Base-by-base conservation (phyloP, 306 rosid species). In the Vigna trinervia region DNA sequence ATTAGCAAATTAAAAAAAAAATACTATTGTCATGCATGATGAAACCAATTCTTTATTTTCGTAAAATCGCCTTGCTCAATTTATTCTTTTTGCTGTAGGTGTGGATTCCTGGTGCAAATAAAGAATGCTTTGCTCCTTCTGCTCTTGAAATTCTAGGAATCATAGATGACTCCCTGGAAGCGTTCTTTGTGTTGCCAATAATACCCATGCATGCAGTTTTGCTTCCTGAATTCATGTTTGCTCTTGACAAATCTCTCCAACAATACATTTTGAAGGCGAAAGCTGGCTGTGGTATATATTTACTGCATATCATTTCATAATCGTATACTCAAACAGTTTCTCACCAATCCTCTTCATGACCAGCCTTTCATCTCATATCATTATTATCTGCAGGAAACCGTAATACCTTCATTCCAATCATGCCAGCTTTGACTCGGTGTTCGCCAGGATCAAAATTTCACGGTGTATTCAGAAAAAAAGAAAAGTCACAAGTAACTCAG, bases 341-440 rank as follows among this genome's bases (percentile, higher is more conserved):
- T 48, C 28, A 64, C 17, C 30, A 12, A 28, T 39, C 74, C 39
- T 13, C 48, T 54, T 47, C 8, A 15, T 82, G 76, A 82, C 62
- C 45, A 11, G 13, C 41, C 14, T 56, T 85, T 59, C 38, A 74
- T 74, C 58, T 83, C 32, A 48, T 26, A 78, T 15, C 13, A 66
- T 78, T 50, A 56, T 81, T 50, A 56, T 81, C 75, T 80, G 76
- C 87, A 92, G 97, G 96, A 41, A 79, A 85, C 67, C 86, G 81
- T 62, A 82, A 79, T 59, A 79, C 90, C 68, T 89, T 83, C 81
- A 63, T 89, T 74, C 97, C 97, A 19, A 32, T 78, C 53, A 41
- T 90, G 79, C 97, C 96, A 45, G 85, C 92, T 86, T 78, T 90
- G 88, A 93, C 97, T 43, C 85, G 97, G 79, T 93, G 97, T 78